Conservation (phyloP, 2,329 filamentous ascomycete genomes). For the Gaeumannomyces tritici region DNA sequence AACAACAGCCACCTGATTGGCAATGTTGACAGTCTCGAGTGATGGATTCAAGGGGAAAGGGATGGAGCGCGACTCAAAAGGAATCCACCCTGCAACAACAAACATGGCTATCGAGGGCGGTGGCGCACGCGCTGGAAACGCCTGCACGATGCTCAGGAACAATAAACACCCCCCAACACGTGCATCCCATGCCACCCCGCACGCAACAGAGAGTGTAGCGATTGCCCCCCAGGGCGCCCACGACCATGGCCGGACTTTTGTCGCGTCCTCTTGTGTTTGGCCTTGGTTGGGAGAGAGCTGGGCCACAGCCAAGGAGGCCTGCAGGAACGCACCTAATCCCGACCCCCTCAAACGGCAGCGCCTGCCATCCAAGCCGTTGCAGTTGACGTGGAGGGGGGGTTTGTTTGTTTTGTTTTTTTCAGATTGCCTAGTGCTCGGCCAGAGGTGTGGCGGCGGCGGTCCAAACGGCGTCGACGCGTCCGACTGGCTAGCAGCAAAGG, state of each 20-base stretch:
- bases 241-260: no score
- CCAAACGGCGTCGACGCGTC: slow-evolving; percentile 6
- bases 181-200: not conserved
- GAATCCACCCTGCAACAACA: not conserved
- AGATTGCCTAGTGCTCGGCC: not conserved
- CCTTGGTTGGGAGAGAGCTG: not conserved
- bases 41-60: not conserved
- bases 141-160: not conserved
- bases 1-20: not conserved
- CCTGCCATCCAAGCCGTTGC: not conserved
- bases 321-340: not conserved
- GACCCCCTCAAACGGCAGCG: not conserved
- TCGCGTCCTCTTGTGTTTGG: not conserved
- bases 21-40: not conserved
- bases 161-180: not conserved
- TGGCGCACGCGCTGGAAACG: not conserved
- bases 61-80: not conserved
- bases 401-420: slow-evolving; percentile 7
- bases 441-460: not conserved
- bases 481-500: slow-evolving; percentile 4
- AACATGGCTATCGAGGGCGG: not conserved
- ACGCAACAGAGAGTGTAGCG: not conserved
- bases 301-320: not conserved
- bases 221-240: not conserved
- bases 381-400: not conserved